Evolutionary conservation across 352 stramenopile genomes (phyloP).

Genomic region (Globisporangium acanthophoron): DNA sequence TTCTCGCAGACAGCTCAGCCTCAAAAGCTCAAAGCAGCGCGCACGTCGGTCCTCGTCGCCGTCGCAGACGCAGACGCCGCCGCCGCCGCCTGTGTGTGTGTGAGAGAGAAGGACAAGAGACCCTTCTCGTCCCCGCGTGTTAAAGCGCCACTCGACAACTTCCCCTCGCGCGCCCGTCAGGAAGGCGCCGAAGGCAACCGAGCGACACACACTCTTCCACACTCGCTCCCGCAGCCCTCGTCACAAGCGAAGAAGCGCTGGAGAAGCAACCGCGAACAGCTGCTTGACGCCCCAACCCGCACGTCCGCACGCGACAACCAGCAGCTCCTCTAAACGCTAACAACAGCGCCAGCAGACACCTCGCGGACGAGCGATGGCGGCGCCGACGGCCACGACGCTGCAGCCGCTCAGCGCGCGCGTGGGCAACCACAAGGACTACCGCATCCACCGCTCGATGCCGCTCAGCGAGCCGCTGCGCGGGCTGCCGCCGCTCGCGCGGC

Average conservation of each 20-base stretch:
- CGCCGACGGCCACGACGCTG: slow-evolving; percentile 4
- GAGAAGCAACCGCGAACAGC: background rate
- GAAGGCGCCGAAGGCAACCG: slow-evolving; percentile 4
- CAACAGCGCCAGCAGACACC: background rate
- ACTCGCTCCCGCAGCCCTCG: background rate
- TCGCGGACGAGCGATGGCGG: background rate
- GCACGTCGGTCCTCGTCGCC: background rate
- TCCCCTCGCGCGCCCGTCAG: slow-evolving; percentile 8
- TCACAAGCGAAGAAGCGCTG: background rate
- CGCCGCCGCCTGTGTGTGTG: background rate
- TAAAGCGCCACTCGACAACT: background rate
- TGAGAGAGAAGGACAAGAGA: background rate
- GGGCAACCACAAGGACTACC: slow-evolving; percentile 15
- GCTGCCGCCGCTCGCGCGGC: slow-evolving; percentile 11
- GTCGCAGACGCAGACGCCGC: background rate
- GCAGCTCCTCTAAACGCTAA: background rate
- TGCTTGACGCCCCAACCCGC: background rate
- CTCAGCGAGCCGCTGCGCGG: slow-evolving; percentile 13
- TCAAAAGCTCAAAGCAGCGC: background rate
- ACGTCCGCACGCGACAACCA: too few species aligned
- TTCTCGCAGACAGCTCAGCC: background rate
- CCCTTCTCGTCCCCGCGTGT: background rate
- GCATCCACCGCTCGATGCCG: slow-evolving; percentile 15
- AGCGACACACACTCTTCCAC: background rate
- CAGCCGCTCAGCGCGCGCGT: slow-evolving; percentile 9